Percentiles rank a stretch among this genome's conserved stretches.
These are phyloP conservation scores for Solanum medicagineum DNA, from an alignment of 257 asterid species.

Conservation along the genomic window DNA sequence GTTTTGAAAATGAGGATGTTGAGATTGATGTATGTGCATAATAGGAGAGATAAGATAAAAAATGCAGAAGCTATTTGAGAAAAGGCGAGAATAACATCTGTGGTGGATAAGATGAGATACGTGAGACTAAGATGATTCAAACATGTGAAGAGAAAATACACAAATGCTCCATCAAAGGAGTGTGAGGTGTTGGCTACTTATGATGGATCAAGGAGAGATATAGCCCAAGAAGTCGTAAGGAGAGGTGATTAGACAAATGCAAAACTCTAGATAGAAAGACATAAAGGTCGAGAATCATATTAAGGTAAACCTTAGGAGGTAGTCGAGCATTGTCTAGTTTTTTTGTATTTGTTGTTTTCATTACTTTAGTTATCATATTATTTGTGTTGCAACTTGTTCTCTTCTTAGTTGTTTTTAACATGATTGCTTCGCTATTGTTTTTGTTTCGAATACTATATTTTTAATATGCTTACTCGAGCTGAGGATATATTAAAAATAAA, in stretches of 20 bases:
- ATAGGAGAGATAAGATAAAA: not conserved
- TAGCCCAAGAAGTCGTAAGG: not conserved
- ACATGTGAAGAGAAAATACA: too few relatives aligned
- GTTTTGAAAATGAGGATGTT: not conserved
- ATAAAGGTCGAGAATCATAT: not conserved
- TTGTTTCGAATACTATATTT: not conserved
- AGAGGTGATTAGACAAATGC: not conserved
- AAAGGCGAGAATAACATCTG: not conserved
- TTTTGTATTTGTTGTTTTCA: too few relatives aligned
- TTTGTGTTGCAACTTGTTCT: not conserved
- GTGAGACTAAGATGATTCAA: rapidly evolving
- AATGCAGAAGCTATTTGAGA: not conserved
- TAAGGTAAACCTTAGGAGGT: not conserved
- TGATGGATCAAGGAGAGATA: too few relatives aligned
- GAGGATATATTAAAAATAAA: not conserved
- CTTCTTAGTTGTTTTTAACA: not conserved
- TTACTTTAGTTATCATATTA: not conserved
- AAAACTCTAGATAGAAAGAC: not conserved
- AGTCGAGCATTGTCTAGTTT: too few relatives aligned
- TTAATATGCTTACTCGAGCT: not conserved
- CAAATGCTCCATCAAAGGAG: not conserved
- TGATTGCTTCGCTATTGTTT: not conserved
- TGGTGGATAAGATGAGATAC: not conserved
- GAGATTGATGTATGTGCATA: not conserved
- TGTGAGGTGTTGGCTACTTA: not conserved